Evolutionary conservation across 129 eudicot genomes (phyloP).

Genomic region (Saussurea involucrata): DNA sequence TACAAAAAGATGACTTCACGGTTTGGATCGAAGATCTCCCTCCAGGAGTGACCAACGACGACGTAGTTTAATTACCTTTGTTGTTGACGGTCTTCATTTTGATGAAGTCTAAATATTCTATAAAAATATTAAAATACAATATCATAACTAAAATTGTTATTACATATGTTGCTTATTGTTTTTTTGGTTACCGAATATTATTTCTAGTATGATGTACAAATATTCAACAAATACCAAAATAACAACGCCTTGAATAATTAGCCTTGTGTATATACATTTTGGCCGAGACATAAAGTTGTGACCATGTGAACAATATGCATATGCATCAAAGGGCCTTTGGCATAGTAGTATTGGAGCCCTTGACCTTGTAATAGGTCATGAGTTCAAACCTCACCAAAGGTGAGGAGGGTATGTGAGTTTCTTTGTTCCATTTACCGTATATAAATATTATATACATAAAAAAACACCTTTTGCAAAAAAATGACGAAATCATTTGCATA

Average conservation of each 20-base stretch:
- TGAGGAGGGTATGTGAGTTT: too few relatives aligned
- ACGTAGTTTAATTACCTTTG: background rate
- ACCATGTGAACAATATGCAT: too few relatives aligned
- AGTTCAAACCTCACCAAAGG: too few relatives aligned
- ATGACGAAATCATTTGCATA: too few relatives aligned
- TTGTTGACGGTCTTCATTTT: background rate
- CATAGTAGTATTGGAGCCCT: too few relatives aligned
- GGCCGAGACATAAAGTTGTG: background rate
- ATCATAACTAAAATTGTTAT: background rate
- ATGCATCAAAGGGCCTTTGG: too few relatives aligned
- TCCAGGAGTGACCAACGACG: background rate
- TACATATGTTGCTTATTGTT: background rate
- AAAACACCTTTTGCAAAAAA: too few relatives aligned
- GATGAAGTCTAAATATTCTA: background rate
- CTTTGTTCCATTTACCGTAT: too few relatives aligned
- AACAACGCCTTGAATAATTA: background rate
- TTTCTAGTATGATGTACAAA: background rate
- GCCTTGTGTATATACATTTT: background rate
- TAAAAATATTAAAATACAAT: background rate
- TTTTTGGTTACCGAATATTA: background rate
- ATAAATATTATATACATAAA: too few relatives aligned
- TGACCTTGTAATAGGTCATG: too few relatives aligned
- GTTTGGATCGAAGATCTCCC: conserved; percentile 16
- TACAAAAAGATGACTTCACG: background rate
- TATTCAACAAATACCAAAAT: background rate